Base-by-base conservation (phyloP, 345 rosid species). In the Passiflora organensis region DNA sequence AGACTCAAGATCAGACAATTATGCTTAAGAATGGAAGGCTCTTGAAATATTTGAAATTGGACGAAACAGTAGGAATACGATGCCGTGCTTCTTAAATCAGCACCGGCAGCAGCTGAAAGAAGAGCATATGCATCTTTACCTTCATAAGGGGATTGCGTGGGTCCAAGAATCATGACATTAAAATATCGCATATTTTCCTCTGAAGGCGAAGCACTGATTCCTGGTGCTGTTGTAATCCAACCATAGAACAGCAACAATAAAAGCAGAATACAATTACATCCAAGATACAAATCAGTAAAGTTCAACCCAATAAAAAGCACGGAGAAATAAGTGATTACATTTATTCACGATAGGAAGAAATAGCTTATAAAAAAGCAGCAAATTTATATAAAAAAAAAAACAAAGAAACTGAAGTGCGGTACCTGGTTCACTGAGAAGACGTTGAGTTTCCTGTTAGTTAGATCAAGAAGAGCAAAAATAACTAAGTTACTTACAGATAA, bases 341-440 rank as follows among this genome's bases (percentile, higher is more conserved):
- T 39, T 28, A 28, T 2, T 28, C 3, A 28, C 8, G 8, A 28
- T 2, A 28, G 8, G 34, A 28, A 28, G 34, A 28, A 28, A 28
- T 28, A 28, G 34, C 8, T 28, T 28, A 28, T 8, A 28, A 28
- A 8, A 28, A 28, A 28, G 8, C 34, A 28, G 34, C 8, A 28
- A 8, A 8, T 3, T 28, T 28, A 49, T 12, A 14, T 2, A 1
- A 51, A 43, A 54, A 53, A 37, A 14, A 39, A 5, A 19, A 21
- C 18, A 42, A 16, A 39, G 43, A 39, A 66, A 39, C 48, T 20
- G 34, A 2, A 28, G 3, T 28, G 34, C 8, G 34, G 34, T 28
- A 87, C 99, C 99, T 42, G 99, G 99, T 71, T 93, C 99, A 62
- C 96, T 93, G 69, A 93, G 99, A 21, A 93, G 91, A 56, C 99